phyloP scores from a whole-genome alignment of 805 yeast genomes.

The Tetrapisispora arboricola region DNA sequence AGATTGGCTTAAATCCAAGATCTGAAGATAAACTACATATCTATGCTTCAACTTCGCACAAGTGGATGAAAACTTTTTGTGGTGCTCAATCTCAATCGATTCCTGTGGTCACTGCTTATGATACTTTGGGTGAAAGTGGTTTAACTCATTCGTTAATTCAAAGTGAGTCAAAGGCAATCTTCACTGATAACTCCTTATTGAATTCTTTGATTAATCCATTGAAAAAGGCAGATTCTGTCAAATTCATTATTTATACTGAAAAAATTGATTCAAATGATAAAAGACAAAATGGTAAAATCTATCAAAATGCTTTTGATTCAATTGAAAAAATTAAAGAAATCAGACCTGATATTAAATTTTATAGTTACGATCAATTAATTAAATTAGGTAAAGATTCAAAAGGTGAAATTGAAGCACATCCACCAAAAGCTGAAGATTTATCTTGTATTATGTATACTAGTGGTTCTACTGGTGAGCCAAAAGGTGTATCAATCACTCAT shows the following conservation, averaged over 20 bases:
- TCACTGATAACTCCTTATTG: constrained; percentile 73
- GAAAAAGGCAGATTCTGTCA: constrained; percentile 47
- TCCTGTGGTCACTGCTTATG: constrained; percentile 92
- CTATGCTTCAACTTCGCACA: constrained; percentile 78
- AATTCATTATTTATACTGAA: constrained; percentile 64
- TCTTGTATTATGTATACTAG: constrained; percentile 65
- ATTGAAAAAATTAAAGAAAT: constrained; percentile 46
- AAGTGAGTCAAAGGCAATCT: constrained; percentile 69
- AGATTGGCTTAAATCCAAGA: constrained; percentile 58
- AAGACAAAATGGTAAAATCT: constrained; percentile 52
- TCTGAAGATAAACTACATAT: constrained; percentile 61
- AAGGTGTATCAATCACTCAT: constrained; percentile 64
- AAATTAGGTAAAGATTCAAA: constrained; percentile 50
- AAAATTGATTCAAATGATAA: constrained; percentile 50
- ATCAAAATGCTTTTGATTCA: constrained; percentile 47
- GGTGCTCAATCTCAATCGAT: constrained; percentile 72
- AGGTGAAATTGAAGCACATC: constrained; percentile 30
- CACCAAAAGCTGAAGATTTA: constrained; percentile 40
- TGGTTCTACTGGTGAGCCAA: constrained; percentile 73
- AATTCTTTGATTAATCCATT: constrained; percentile 62
- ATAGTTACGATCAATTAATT: constrained; percentile 55
- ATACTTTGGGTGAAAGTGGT: constrained; percentile 84
- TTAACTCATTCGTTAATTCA: constrained; percentile 76
- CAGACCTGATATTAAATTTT: constrained; percentile 69
- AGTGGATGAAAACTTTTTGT: constrained; percentile 82